Percentiles rank a stretch among this genome's conserved stretches.
phyloP scores from a whole-genome alignment of 495 filamentous ascomycete genomes.

The Lepraria neglecta region DNA sequence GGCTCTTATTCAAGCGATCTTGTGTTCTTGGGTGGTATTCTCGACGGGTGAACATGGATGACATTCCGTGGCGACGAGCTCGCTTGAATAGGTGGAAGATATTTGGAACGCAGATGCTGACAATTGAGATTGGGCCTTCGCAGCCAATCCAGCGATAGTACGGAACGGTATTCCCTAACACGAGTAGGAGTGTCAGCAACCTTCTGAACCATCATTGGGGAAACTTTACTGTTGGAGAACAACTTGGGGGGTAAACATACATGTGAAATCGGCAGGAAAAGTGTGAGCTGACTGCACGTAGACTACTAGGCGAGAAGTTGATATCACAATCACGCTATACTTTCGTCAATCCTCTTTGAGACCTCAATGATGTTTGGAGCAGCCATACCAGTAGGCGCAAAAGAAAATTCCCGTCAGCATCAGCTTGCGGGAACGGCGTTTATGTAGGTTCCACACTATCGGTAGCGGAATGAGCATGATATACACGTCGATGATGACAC shows the following conservation, averaged over 20 bases:
- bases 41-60: conserved; percentile 1
- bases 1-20: neutral
- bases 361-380: neutral
- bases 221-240: too few species aligned
- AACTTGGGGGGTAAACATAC: neutral
- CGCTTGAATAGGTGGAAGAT: conserved; percentile 2
- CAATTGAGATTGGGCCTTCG: neutral
- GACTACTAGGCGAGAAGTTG: neutral
- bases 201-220: neutral
- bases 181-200: neutral
- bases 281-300: neutral
- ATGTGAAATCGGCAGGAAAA: neutral
- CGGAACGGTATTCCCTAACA: neutral
- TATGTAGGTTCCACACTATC: conserved; percentile 3
- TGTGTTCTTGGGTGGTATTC: neutral
- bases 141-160: neutral
- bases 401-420: conserved; percentile 6
- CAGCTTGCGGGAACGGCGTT: neutral
- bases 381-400: conserved; percentile 11
- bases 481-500: neutral
- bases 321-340: neutral
- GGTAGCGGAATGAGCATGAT: conserved; percentile 8
- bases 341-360: neutral
- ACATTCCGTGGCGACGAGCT: neutral
- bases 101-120: conserved; percentile 12